Percentiles rank a stretch among this genome's conserved stretches.
phyloP scores from a whole-genome alignment of 1,284 basidiomycete genomes.

The Cryptococcus sp. region DNA sequence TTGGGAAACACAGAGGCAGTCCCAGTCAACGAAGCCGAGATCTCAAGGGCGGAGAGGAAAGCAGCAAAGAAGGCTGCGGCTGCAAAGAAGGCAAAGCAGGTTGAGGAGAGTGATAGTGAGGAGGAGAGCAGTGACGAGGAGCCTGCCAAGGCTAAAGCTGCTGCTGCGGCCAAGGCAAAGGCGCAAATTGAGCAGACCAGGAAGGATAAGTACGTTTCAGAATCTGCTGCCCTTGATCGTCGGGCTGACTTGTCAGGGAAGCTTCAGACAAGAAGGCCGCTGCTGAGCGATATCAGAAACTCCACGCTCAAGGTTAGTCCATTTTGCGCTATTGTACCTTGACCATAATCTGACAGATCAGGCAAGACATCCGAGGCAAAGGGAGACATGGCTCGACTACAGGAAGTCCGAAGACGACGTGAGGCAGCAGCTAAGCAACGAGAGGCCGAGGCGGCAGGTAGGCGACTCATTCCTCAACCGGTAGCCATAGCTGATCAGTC shows the following conservation, averaged over 20 bases:
- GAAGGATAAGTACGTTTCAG: slow-evolving; percentile 59
- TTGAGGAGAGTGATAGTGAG: slow-evolving; percentile 37
- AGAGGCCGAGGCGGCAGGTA: slow-evolving; percentile 73
- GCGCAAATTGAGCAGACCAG: slow-evolving; percentile 58
- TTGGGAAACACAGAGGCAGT: slow-evolving; percentile 43
- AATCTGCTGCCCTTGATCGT: background rate
- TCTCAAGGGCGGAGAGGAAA: slow-evolving; percentile 62
- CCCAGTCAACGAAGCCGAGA: slow-evolving; percentile 49
- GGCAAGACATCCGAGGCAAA: slow-evolving; percentile 88
- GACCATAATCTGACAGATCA: slow-evolving; percentile 26
- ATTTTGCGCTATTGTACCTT: background rate
- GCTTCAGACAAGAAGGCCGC: slow-evolving; percentile 85
- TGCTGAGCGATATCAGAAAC: slow-evolving; percentile 62
- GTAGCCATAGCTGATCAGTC: slow-evolving; percentile 2
- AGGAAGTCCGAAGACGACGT: slow-evolving; percentile 76
- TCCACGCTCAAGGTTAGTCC: slow-evolving; percentile 63
- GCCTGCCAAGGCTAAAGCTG: slow-evolving; percentile 20
- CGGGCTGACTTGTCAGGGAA: slow-evolving; percentile 56
- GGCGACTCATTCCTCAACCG: slow-evolving; percentile 9
- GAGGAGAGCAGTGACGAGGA: slow-evolving; percentile 55
- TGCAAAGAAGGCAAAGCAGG: slow-evolving; percentile 45
- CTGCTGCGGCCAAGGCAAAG: slow-evolving; percentile 10
- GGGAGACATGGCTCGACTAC: slow-evolving; percentile 76
- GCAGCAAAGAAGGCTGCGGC: slow-evolving; percentile 66
- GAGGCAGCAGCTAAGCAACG: slow-evolving; percentile 78